A percentile compares a stretch with the other conserved stretches of the same genome.
These are phyloP conservation scores for Solanum arcanum DNA, from an alignment of 257 asterid species.

Conservation along the genomic window DNA sequence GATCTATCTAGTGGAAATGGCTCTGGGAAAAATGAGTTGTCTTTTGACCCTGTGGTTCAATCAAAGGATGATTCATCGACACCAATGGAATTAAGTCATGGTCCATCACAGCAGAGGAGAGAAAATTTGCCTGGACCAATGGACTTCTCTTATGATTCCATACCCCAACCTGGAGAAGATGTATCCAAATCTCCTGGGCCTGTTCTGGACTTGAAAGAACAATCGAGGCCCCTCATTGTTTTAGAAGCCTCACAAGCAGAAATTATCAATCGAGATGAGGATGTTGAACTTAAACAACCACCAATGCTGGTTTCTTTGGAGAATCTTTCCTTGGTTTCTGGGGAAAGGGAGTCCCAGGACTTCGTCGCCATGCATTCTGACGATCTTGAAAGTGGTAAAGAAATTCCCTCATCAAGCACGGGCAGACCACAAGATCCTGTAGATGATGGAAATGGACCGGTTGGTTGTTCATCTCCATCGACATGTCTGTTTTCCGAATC, in stretches of 20 bases:
- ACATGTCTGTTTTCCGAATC: slow-evolving; percentile 4
- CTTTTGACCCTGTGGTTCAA: neutral
- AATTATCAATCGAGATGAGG: slow-evolving; percentile 7
- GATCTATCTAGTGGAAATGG: slow-evolving; percentile 16
- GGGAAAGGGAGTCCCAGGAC: slow-evolving; percentile 19
- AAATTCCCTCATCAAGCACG: slow-evolving; percentile 3
- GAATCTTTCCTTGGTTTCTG: slow-evolving; percentile 17
- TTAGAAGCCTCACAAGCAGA: slow-evolving; percentile 20
- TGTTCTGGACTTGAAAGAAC: slow-evolving; percentile 20
- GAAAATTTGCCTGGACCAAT: slow-evolving; percentile 8
- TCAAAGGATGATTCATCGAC: neutral
- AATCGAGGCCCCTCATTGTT: slow-evolving; percentile 11
- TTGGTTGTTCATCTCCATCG: slow-evolving; percentile 7
- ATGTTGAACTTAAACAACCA: slow-evolving; percentile 12
- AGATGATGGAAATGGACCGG: slow-evolving; percentile 14
- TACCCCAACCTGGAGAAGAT: slow-evolving; percentile 17
- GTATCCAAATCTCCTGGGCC: slow-evolving; percentile 14
- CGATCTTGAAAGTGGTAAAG: slow-evolving; percentile 13
- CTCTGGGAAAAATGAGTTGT: slow-evolving; percentile 2
- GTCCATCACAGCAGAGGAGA: slow-evolving; percentile 5
- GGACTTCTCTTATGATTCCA: neutral
- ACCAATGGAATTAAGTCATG: slow-evolving; percentile 5
- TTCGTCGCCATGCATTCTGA: slow-evolving; percentile 12
- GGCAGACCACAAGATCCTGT: slow-evolving; percentile 2
- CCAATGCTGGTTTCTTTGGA: slow-evolving; percentile 17